phyloP scores from a whole-genome alignment of 1,284 basidiomycete species.

The Pseudomicrostroma phylloplanum region DNA sequence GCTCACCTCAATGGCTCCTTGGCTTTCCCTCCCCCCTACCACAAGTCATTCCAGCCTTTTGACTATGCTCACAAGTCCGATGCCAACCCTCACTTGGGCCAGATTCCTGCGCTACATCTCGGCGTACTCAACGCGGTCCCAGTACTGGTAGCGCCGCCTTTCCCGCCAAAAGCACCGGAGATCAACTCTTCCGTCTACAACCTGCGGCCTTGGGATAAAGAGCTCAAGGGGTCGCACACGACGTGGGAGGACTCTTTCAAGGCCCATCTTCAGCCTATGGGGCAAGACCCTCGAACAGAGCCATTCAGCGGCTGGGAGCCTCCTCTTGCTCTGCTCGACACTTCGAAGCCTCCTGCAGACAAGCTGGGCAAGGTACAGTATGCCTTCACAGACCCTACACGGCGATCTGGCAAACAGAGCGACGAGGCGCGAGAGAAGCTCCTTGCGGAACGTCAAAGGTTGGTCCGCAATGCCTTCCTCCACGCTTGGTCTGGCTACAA shows the following conservation, averaged over 20 bases:
- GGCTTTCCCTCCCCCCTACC: background rate
- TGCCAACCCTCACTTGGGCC: constrained; percentile 16
- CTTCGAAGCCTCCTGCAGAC: constrained; percentile 2
- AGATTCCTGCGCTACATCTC: constrained; percentile 9
- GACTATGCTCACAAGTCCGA: background rate
- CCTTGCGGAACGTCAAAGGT: constrained; percentile 29
- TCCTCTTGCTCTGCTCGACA: constrained; percentile 25
- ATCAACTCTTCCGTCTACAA: constrained; percentile 23
- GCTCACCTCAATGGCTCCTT: background rate
- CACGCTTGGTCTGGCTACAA: constrained; percentile 60
- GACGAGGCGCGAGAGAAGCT: constrained; percentile 30
- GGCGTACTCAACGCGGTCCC: constrained; percentile 7
- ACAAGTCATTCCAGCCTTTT: background rate
- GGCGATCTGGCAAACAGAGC: constrained; percentile 27
- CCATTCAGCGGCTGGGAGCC: constrained; percentile 36
- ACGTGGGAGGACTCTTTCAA: constrained; percentile 26
- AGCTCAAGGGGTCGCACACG: constrained; percentile 26
- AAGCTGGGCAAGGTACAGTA: constrained; percentile 33
- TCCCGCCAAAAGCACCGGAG: constrained; percentile 15
- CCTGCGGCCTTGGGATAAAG: constrained; percentile 22
- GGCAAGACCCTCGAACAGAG: constrained; percentile 30
- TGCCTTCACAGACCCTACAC: constrained; percentile 26
- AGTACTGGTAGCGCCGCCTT: background rate
- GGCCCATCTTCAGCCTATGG: constrained; percentile 26
- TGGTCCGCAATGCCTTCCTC: constrained; percentile 59